A percentile compares a stretch with the other conserved stretches of the same genome.
phyloP scores from a whole-genome alignment of 257 asterid genomes.

The Solanum appendiculatum region DNA sequence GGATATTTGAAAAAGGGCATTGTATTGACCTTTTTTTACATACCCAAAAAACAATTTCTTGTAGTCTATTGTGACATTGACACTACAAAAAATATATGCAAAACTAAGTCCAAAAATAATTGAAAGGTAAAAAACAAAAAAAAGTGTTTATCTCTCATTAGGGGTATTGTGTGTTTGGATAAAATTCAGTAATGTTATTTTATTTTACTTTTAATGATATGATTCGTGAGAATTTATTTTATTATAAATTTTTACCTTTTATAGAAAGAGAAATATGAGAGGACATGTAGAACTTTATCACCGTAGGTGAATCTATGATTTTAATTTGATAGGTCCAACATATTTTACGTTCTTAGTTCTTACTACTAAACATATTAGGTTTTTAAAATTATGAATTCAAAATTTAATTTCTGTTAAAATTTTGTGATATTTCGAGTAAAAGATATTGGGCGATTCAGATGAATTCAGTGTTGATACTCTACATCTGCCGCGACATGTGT shows the following conservation, averaged over 20 bases:
- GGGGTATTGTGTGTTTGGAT: neutral
- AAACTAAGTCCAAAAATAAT: neutral
- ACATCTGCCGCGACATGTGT: neutral
- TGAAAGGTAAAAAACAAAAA: slow-evolving; percentile 9
- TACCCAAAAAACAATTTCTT: slow-evolving; percentile 18
- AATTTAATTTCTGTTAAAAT: neutral
- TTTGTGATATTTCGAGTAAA: neutral
- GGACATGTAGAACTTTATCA: neutral
- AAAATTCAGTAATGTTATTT: neutral
- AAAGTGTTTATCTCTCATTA: slow-evolving; percentile 3
- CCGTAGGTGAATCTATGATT: neutral
- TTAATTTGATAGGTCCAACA: neutral
- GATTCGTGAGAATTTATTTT: neutral
- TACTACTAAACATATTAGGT: neutral
- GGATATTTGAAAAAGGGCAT: slow-evolving; percentile 9
- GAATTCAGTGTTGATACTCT: neutral
- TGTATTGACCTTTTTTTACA: neutral
- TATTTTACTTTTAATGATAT: neutral
- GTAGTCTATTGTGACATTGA: slow-evolving; percentile 46
- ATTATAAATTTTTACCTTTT: neutral
- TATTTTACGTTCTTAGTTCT: neutral
- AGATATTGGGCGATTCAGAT: neutral
- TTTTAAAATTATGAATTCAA: neutral
- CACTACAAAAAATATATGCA: slow-evolving; percentile 15
- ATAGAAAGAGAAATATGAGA: neutral